These are phyloP conservation scores for Juncus inflexus DNA, from an alignment of 176 grass and related monocot genomes.

Conservation along the genomic window DNA sequence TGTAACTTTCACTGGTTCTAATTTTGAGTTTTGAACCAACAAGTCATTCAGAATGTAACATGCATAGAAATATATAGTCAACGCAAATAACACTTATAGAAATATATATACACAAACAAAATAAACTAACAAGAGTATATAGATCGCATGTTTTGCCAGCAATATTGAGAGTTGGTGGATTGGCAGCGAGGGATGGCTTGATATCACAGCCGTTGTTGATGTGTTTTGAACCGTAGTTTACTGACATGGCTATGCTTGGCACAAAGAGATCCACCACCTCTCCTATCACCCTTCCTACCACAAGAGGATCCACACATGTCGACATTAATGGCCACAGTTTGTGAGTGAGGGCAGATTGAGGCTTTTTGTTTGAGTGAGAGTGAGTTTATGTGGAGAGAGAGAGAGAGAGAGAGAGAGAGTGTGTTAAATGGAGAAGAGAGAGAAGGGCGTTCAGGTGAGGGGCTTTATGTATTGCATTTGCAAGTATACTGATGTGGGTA, in stretches of 20 bases:
- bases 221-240: constrained; percentile 50
- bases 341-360: background rate
- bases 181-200: constrained; percentile 36
- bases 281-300: constrained; percentile 66
- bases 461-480: no score
- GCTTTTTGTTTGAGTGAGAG: background rate
- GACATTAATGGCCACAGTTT: constrained; percentile 16
- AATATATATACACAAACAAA: background rate
- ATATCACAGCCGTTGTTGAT: constrained; percentile 61
- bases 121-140: constrained; percentile 57
- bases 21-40: no score
- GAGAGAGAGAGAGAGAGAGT: no score
- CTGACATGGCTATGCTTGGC: constrained; percentile 44
- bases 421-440: no score
- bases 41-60: no score
- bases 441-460: no score
- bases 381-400: background rate
- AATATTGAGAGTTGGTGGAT: constrained; percentile 40
- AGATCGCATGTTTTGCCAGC: constrained; percentile 35
- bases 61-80: no score
- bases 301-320: constrained; percentile 52
- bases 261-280: constrained; percentile 75
- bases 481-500: no score
- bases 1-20: no score
- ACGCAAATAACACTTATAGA: no score